These are phyloP conservation scores for Alloteropsis angusta DNA, from an alignment of 202 grass and related monocot genomes.

Conservation along the genomic window DNA sequence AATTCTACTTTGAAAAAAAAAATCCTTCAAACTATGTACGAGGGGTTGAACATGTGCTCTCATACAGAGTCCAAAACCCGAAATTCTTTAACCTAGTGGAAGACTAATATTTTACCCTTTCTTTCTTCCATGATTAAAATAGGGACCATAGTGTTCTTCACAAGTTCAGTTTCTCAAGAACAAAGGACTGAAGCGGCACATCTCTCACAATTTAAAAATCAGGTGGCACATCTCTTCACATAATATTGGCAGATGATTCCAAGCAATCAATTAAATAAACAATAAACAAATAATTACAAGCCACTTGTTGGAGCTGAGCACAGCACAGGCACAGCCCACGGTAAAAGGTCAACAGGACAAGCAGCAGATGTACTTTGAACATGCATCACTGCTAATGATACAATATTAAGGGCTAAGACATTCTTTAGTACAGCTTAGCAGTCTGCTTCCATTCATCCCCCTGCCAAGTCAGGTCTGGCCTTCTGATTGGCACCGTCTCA, in stretches of 20 bases:
- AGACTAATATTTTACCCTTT: background rate
- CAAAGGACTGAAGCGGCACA: background rate
- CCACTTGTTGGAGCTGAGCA: background rate
- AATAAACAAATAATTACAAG: background rate
- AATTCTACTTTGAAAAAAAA: background rate
- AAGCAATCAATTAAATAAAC: background rate
- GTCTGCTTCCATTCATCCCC: slow-evolving; percentile 11
- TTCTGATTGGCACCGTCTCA: slow-evolving; percentile 18
- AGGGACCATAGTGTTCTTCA: background rate
- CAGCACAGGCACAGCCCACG: background rate
- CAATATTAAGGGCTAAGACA: slow-evolving; percentile 21
- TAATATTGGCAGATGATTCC: slow-evolving; percentile 20
- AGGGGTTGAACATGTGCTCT: background rate
- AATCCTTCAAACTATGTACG: background rate
- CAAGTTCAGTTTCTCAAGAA: slow-evolving; percentile 19
- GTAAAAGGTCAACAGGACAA: slow-evolving; percentile 32
- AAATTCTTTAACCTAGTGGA: background rate
- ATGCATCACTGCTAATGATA: slow-evolving; percentile 18
- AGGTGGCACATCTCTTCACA: background rate
- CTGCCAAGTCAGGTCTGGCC: slow-evolving; percentile 10
- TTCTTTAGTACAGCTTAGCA: slow-evolving; percentile 24
- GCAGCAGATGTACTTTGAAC: slow-evolving; percentile 18
- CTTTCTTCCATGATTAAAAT: slow-evolving; percentile 3
- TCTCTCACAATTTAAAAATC: slow-evolving; percentile 1
- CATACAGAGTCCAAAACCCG: background rate